Evolutionary conservation across 1,284 basidiomycete genomes (phyloP).

Genomic region (Mycosarcoma mackinlayi): DNA sequence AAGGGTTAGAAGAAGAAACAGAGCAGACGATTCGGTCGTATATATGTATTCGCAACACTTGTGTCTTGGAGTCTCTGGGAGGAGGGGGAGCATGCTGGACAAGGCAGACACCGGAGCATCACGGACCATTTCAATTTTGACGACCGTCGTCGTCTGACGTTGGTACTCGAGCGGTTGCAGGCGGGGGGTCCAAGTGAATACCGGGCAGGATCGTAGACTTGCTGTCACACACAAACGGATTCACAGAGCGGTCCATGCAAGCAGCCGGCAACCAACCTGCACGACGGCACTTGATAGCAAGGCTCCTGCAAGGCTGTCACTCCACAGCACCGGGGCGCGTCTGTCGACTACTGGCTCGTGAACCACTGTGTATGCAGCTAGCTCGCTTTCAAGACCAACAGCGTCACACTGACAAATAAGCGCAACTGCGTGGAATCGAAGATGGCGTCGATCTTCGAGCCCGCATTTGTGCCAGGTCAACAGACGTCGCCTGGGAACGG

Average conservation of each 20-base stretch:
- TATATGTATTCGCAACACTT: slow-evolving; percentile 46
- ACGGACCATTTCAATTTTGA: slow-evolving; percentile 8
- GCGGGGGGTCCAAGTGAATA: background rate
- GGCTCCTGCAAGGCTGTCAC: background rate
- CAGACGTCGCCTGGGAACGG: too few species aligned
- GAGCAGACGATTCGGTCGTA: slow-evolving; percentile 10
- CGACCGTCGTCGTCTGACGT: slow-evolving; percentile 9
- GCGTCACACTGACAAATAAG: background rate
- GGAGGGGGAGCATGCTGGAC: background rate
- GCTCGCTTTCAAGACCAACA: background rate
- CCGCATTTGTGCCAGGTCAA: too few species aligned
- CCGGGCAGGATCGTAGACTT: slow-evolving; percentile 8
- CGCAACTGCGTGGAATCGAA: background rate
- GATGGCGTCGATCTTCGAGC: slow-evolving; percentile 17
- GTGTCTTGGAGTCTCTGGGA: slow-evolving; percentile 9
- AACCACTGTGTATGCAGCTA: too few species aligned
- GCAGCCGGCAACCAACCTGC: background rate
- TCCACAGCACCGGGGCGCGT: too few species aligned
- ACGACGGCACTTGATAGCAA: background rate
- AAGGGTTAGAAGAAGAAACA: slow-evolving; percentile 3
- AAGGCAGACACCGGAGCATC: slow-evolving; percentile 27
- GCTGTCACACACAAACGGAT: background rate
- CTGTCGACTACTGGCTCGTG: too few species aligned
- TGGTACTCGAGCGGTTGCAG: background rate
- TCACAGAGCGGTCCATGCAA: too few species aligned